Percentiles rank a stretch among this genome's conserved stretches.
These are phyloP conservation scores for Euryodendron excelsum DNA, from an alignment of 148 eudicot genomes.

Conservation along the genomic window DNA sequence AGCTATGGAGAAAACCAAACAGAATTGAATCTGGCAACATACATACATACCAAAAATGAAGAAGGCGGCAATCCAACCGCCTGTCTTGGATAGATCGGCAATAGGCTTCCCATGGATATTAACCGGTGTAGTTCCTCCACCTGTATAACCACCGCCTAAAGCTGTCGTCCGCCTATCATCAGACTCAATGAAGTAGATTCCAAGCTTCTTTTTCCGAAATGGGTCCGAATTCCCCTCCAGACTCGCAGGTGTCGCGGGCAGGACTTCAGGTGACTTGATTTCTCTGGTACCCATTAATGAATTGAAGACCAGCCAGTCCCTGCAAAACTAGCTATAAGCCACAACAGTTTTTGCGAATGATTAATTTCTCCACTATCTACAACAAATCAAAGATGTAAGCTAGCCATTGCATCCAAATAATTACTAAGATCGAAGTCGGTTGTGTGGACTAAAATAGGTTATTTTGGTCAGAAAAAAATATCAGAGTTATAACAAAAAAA, in stretches of 20 bases:
- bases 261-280: conserved; percentile 50
- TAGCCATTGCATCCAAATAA: too few relatives aligned
- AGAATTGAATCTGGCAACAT: not conserved
- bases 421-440: too few relatives aligned
- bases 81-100: conserved; percentile 63
- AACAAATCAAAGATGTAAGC: not conserved
- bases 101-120: conserved; percentile 67
- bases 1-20: too few relatives aligned
- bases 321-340: too few relatives aligned
- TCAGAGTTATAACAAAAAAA: too few relatives aligned
- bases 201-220: conserved; percentile 49
- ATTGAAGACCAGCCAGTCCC: too few relatives aligned
- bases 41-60: conserved; percentile 73
- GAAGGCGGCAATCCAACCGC: conserved; percentile 87
- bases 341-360: not conserved
- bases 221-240: conserved; percentile 11
- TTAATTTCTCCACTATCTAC: not conserved
- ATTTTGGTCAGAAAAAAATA: too few relatives aligned
- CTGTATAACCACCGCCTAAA: conserved; percentile 62
- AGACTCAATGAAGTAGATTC: conserved; percentile 63
- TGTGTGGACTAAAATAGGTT: too few relatives aligned
- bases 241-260: not conserved
- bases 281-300: conserved; percentile 46
- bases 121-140: conserved; percentile 65
- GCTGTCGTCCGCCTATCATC: conserved; percentile 62